Base-by-base conservation (phyloP, 768 basidiomycete species). In the Hirschioporus abietinus region DNA sequence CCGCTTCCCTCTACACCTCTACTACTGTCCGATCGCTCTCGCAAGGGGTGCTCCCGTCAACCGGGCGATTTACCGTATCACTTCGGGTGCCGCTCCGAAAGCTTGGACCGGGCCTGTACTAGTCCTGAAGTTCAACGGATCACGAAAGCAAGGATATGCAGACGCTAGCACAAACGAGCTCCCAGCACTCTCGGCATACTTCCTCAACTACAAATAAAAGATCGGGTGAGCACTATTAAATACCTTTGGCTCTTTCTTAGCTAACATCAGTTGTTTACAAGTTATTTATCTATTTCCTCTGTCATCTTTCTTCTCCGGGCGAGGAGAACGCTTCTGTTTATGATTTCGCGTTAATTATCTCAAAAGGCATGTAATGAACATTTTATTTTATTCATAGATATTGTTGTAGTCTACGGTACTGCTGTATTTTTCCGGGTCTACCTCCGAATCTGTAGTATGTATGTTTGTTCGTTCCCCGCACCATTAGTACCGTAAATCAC, bases 121-220 rank as follows among this genome's bases (percentile, higher is more conserved):
- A 42, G 93, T 92, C 30, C 82, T 95, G 71, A 94, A 94, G 75
- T 93, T 90, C 79, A 93, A 88, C 68, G 92, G 92, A 52, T 89
- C 92, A 1, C 82, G 93, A 62, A 84, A 90, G 70, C 91, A 93
- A 75, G 88, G 90, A 20, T 95, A 95, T 72, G 80, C 91, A 0
- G 92, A 94, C 70, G 93, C 92, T 60, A 89, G 90, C 18, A 84
- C 88, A 7, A 93, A 93, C 73, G 93, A 94, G 74, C 81, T 95
- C 23, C 91, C 93, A 36, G 91, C 93, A 20, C 81, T 95, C 23
- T 93, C 93, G 0, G 90, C 93, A 1, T 95, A 93, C 73, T 95
- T 95, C 77, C 81, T 95, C 65, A 84, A 89, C 6, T 92, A 90
- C 78, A 90, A 89, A 75, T 91, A 76, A 78, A 52, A 20, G 4